These are phyloP conservation scores for Dipodascus geniculatus DNA, from an alignment of 805 yeast species.

Conservation along the genomic window DNA sequence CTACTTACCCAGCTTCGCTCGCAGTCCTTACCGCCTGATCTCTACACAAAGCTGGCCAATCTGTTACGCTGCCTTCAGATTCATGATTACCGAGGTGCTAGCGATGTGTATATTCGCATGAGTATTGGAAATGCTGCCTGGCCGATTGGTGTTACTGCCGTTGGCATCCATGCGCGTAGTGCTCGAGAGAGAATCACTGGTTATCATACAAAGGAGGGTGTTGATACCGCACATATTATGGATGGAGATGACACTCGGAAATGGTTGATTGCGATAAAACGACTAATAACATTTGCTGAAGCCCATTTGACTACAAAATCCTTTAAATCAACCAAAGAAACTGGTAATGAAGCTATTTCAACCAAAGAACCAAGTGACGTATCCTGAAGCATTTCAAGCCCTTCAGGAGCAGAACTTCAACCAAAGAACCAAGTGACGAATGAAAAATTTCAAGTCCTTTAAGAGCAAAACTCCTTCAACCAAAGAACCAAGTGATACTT, in stretches of 20 bases:
- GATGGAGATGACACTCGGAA: conserved; percentile 59
- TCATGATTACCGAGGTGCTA: conserved; percentile 38
- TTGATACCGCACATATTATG: conserved; percentile 55
- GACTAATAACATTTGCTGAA: conserved; percentile 52
- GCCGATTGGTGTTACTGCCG: conserved; percentile 78
- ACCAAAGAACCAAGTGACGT: too few relatives aligned
- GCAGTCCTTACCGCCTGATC: conserved; percentile 27
- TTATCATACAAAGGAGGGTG: conserved; percentile 21
- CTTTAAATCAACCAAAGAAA: background rate
- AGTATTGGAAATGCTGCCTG: conserved; percentile 84
- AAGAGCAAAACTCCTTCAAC: background rate
- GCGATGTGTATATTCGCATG: conserved; percentile 58
- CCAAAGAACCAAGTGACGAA: too few relatives aligned
- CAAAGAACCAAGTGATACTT: background rate
- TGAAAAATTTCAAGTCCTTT: too few relatives aligned
- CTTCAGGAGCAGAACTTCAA: too few relatives aligned
- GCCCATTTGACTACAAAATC: conserved; percentile 1
- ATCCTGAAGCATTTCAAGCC: too few relatives aligned
- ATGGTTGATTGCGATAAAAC: conserved; percentile 67
- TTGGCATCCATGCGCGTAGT: conserved; percentile 70
- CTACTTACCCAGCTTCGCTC: conserved; percentile 43
- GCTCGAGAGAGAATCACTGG: conserved; percentile 49
- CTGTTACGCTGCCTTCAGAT: conserved; percentile 50
- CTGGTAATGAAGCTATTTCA: too few relatives aligned
- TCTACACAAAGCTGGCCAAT: conserved; percentile 45